These are phyloP conservation scores for Arthrocladium fulminans DNA, from an alignment of 2,329 filamentous ascomycete species.

Conservation along the genomic window DNA sequence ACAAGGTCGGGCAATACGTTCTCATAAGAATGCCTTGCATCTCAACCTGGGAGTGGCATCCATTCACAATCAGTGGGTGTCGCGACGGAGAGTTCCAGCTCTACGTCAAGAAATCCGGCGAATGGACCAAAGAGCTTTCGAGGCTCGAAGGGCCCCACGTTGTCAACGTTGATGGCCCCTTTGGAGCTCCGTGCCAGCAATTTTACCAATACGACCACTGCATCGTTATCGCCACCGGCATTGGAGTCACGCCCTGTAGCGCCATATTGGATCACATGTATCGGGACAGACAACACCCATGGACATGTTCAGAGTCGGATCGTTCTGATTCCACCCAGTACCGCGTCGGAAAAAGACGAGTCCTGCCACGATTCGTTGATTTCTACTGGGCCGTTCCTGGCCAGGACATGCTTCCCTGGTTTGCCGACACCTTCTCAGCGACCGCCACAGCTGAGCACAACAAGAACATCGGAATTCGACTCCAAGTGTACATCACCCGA, in stretches of 20 bases:
- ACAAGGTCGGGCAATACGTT: constrained; percentile 3
- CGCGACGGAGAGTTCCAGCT: background rate
- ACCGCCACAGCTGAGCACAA: background rate
- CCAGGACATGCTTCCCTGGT: constrained; percentile 1
- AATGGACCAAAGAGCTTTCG: background rate
- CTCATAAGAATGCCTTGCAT: background rate
- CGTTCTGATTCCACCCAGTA: background rate
- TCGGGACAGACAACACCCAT: background rate
- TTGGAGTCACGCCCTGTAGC: constrained; percentile 1
- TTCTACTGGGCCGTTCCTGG: constrained; percentile 1
- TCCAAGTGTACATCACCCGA: background rate
- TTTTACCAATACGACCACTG: constrained; percentile 5
- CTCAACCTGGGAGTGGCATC: constrained; percentile 5
- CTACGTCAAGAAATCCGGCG: constrained; percentile 1
- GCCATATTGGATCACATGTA: constrained; percentile 2
- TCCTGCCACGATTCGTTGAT: constrained; percentile 1
- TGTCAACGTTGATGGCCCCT: constrained; percentile 6
- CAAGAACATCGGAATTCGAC: background rate
- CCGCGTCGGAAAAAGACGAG: background rate
- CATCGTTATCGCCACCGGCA: constrained; percentile 3
- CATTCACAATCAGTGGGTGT: constrained; percentile 1
- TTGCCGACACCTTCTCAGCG: constrained; percentile 1
- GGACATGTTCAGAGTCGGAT: background rate
- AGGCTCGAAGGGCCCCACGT: background rate
- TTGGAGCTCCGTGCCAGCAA: constrained; percentile 1